A percentile compares a stretch with the other conserved stretches of the same genome.
Evolutionary conservation across 129 eudicot species (phyloP).

Genomic region (Solidago caesia): DNA sequence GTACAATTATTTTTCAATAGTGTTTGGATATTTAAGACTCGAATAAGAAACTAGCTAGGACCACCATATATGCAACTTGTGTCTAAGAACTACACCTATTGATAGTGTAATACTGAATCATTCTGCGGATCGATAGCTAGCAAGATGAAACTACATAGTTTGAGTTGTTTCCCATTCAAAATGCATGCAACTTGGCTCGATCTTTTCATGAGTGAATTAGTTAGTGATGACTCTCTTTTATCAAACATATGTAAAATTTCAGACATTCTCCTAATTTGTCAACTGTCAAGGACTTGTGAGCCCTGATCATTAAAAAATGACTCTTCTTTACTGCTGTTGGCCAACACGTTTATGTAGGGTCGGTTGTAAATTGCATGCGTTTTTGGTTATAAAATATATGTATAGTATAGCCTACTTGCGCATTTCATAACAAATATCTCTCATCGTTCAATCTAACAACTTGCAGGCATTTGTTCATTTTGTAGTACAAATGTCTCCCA

Average conservation of each 20-base stretch:
- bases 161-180: slow-evolving; percentile 33
- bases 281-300: background rate
- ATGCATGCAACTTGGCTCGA: slow-evolving; percentile 23
- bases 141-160: slow-evolving; percentile 19
- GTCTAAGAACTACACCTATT: slow-evolving; percentile 17
- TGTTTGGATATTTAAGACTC: slow-evolving; percentile 6
- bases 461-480: slow-evolving; percentile 7
- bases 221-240: slow-evolving; percentile 18
- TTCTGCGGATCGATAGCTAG: background rate
- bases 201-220: slow-evolving; percentile 10
- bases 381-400: slow-evolving; percentile 6
- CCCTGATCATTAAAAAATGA: no score
- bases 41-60: slow-evolving; percentile 24
- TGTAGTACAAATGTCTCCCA: background rate
- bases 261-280: background rate
- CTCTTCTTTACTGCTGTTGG: background rate
- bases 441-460: slow-evolving; percentile 7
- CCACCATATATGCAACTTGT: slow-evolving; percentile 41
- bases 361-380: slow-evolving; percentile 3
- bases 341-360: background rate
- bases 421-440: slow-evolving; percentile 21
- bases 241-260: background rate
- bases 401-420: slow-evolving; percentile 28
- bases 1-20: background rate
- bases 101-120: slow-evolving; percentile 33